A percentile compares a stretch with the other conserved stretches of the same genome.
phyloP scores from a whole-genome alignment of 2,329 filamentous ascomycete species.

The Orbilia quercus region DNA sequence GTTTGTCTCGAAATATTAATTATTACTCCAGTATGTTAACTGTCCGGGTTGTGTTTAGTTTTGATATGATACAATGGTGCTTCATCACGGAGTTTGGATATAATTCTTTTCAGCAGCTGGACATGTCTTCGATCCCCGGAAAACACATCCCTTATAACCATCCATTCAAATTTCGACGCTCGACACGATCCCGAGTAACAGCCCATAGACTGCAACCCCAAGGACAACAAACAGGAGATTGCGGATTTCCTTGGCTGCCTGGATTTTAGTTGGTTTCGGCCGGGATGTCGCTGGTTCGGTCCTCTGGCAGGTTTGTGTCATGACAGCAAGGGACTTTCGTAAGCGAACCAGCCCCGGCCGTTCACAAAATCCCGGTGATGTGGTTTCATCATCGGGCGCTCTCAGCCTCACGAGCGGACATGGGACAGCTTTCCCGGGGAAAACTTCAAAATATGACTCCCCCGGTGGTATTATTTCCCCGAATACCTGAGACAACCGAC shows the following conservation, averaged over 20 bases:
- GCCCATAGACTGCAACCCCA: slow-evolving; percentile 50
- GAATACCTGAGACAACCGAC: slow-evolving; percentile 47
- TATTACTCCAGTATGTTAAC: slow-evolving; percentile 10
- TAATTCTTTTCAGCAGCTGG: slow-evolving; percentile 28
- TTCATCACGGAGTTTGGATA: slow-evolving; percentile 32
- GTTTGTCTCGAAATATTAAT: neutral
- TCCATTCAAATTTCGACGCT: too few species aligned
- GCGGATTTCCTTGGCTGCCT: slow-evolving; percentile 45
- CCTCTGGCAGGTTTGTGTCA: slow-evolving; percentile 56
- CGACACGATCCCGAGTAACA: neutral
- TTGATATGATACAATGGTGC: slow-evolving; percentile 46
- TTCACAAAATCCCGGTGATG: slow-evolving; percentile 38
- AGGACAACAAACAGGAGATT: slow-evolving; percentile 48
- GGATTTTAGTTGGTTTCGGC: slow-evolving; percentile 57
- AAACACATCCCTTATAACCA: too few species aligned
- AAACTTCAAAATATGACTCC: neutral
- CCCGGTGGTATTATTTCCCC: slow-evolving; percentile 36
- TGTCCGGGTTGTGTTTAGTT: slow-evolving; percentile 30
- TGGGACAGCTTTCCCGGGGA: slow-evolving; percentile 16
- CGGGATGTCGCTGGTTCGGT: slow-evolving; percentile 51
- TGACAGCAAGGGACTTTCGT: slow-evolving; percentile 46
- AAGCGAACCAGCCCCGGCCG: slow-evolving; percentile 49
- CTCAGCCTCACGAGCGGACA: slow-evolving; percentile 9
- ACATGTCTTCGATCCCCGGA: slow-evolving; percentile 29
- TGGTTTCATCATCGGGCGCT: slow-evolving; percentile 42